Percentiles rank a stretch among this genome's conserved stretches.
Evolutionary conservation across 164 flowering plant genomes (phyloP).

Genomic region (Echeveria elegans): DNA sequence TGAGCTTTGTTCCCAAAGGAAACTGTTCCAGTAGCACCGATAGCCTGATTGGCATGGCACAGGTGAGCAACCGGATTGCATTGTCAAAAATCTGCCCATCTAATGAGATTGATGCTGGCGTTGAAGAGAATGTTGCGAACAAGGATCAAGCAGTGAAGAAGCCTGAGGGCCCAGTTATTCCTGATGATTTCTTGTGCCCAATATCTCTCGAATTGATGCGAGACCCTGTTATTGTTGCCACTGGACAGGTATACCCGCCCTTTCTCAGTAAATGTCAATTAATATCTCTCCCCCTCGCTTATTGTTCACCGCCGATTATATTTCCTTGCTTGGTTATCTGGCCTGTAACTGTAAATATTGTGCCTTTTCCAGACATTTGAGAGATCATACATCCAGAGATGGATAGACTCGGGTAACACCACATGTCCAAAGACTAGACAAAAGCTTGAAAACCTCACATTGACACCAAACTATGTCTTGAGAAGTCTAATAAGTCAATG

Average conservation of each 20-base stretch:
- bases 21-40: slow-evolving; percentile 17
- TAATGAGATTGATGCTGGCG: slow-evolving; percentile 17
- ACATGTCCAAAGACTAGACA: slow-evolving; percentile 96
- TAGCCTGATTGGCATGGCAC: slow-evolving; percentile 15
- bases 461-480: slow-evolving; percentile 79
- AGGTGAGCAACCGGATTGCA: slow-evolving; percentile 16
- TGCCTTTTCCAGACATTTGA: slow-evolving; percentile 68
- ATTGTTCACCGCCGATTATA: not conserved
- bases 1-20: slow-evolving; percentile 16
- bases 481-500: slow-evolving; percentile 74
- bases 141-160: slow-evolving; percentile 37
- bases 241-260: slow-evolving; percentile 69
- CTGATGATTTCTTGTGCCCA: slow-evolving; percentile 82
- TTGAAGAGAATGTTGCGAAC: slow-evolving; percentile 14
- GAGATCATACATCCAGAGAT: slow-evolving; percentile 81
- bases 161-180: slow-evolving; percentile 40
- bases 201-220: slow-evolving; percentile 92
- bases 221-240: slow-evolving; percentile 91
- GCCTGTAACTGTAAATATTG: not conserved
- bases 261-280: not conserved
- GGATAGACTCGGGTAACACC: slow-evolving; percentile 79
- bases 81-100: slow-evolving; percentile 18
- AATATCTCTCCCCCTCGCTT: not conserved
- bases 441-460: slow-evolving; percentile 50
- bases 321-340: not conserved